These are phyloP conservation scores for Exophiala aquamarina DNA, from an alignment of 2,329 filamentous ascomycete genomes.

Conservation along the genomic window DNA sequence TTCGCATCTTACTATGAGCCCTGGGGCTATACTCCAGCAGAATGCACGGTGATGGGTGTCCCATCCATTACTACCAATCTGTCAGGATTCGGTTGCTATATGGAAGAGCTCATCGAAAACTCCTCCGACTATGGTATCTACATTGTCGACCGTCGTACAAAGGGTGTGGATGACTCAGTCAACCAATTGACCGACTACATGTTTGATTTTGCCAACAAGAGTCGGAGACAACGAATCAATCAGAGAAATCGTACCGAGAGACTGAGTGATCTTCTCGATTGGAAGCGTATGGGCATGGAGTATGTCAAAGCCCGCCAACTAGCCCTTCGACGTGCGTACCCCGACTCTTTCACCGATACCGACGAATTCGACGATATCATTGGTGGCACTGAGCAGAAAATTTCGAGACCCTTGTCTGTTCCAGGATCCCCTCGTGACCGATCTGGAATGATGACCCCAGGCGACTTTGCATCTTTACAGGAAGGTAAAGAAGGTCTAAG, in stretches of 20 bases:
- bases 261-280: constrained; percentile 90
- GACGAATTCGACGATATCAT: constrained; percentile 89
- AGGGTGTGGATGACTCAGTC: constrained; percentile 95
- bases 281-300: constrained; percentile 99
- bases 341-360: constrained; percentile 72
- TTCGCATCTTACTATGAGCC: constrained; percentile 99
- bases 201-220: constrained; percentile 93
- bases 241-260: constrained; percentile 96
- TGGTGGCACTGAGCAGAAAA: constrained; percentile 89
- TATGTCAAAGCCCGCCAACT: constrained; percentile 97
- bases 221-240: constrained; percentile 94
- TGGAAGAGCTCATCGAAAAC: constrained; percentile 99
- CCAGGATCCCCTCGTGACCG: constrained; percentile 89
- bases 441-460: constrained; percentile 97
- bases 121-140: constrained; percentile 98
- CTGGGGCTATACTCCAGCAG: constrained; percentile 95
- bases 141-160: constrained; percentile 92
- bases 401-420: constrained; percentile 88
- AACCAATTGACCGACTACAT: constrained; percentile 91
- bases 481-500: constrained; percentile 89
- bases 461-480: constrained; percentile 94
- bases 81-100: constrained; percentile 97
- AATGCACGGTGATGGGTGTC: constrained; percentile 98
- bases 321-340: constrained; percentile 87
- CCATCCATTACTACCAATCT: constrained; percentile 98